phyloP scores from a whole-genome alignment of 2,329 filamentous ascomycete species.

The Colletotrichum gloeosporioides region DNA sequence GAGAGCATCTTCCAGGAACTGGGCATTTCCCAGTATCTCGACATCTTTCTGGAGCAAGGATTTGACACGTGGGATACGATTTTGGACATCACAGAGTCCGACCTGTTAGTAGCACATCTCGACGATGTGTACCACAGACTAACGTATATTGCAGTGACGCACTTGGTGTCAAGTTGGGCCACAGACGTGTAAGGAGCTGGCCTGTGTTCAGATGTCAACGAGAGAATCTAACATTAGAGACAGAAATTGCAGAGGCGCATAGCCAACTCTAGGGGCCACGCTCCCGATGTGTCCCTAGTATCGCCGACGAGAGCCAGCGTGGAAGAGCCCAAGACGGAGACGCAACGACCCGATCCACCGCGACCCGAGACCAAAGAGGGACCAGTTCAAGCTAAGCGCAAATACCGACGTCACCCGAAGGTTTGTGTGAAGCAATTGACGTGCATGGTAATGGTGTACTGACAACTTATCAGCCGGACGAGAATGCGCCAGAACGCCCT shows the following conservation, averaged over 20 bases:
- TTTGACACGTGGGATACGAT: constrained; percentile 88
- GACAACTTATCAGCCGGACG: constrained; percentile 62
- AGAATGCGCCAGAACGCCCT: constrained; percentile 79
- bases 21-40: constrained; percentile 79
- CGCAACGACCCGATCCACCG: constrained; percentile 53
- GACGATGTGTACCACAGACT: background rate
- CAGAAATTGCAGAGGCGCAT: constrained; percentile 86
- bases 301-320: constrained; percentile 53
- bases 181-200: constrained; percentile 70
- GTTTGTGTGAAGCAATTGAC: constrained; percentile 42
- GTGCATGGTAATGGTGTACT: background rate
- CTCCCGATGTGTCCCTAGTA: constrained; percentile 56
- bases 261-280: constrained; percentile 72
- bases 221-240: background rate
- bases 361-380: constrained; percentile 44
- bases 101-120: constrained; percentile 64
- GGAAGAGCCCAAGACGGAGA: constrained; percentile 62
- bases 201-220: background rate
- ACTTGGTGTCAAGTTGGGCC: constrained; percentile 79
- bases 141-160: constrained; percentile 58
- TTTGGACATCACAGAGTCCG: constrained; percentile 83
- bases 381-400: constrained; percentile 65
- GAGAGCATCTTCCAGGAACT: constrained; percentile 73
- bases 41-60: constrained; percentile 76
- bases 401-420: constrained; percentile 81